These are phyloP conservation scores for Platismatia glauca DNA, from an alignment of 495 filamentous ascomycete genomes.

Conservation along the genomic window DNA sequence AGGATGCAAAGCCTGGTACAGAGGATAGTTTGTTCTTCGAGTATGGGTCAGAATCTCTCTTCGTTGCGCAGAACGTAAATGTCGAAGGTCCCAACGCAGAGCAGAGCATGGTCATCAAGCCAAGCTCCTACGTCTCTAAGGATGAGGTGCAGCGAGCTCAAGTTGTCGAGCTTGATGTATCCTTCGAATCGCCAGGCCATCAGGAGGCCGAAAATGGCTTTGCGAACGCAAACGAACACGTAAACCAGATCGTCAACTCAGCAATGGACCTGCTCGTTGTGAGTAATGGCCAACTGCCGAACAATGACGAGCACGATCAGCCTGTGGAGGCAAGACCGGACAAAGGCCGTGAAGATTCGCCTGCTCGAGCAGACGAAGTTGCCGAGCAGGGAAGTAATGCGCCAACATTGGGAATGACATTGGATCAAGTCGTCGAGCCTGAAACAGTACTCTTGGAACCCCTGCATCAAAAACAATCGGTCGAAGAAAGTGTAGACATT, in stretches of 20 bases:
- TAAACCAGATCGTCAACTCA: background rate
- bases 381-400: background rate
- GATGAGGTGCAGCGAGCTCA: background rate
- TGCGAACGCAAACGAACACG: background rate
- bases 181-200: background rate
- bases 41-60: background rate
- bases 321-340: background rate
- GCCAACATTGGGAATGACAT: background rate
- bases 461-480: background rate
- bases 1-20: constrained; percentile 2
- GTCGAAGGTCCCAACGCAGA: background rate
- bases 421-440: background rate
- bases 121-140: background rate
- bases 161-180: background rate
- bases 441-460: background rate
- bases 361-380: background rate
- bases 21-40: background rate
- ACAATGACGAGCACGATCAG: background rate
- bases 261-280: background rate
- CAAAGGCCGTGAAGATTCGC: background rate
- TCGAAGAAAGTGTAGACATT: background rate
- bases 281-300: background rate
- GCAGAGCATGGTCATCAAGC: background rate
- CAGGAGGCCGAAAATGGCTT: background rate
- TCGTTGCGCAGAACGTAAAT: background rate